phyloP scores from a whole-genome alignment of 2,329 filamentous ascomycete species.

The Clarireedia sp. region DNA sequence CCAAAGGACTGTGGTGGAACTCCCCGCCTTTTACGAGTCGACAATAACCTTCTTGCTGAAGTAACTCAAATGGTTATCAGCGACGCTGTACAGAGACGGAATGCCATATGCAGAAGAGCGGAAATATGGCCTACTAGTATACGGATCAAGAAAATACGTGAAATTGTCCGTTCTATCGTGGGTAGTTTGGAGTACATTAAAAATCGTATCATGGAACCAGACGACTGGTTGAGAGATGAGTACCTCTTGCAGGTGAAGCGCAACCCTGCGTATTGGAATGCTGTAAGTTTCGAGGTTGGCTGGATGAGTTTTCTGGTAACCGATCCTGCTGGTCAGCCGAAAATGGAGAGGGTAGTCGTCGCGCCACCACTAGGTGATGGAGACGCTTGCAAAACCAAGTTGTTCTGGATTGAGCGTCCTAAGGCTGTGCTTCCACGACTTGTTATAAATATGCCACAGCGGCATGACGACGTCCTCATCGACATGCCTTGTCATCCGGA shows the following conservation, averaged over 20 bases:
- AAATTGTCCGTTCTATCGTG: too few species aligned
- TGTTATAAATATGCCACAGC: too few species aligned
- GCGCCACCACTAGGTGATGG: not conserved
- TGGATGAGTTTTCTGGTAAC: not conserved
- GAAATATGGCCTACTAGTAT: too few species aligned
- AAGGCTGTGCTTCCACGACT: not conserved
- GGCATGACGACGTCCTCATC: rapidly evolving
- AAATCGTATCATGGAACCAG: too few species aligned
- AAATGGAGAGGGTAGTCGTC: not conserved
- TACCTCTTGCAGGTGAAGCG: not conserved
- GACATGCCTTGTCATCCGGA: not conserved
- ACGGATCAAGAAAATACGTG: too few species aligned
- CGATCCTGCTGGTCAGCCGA: too few species aligned
- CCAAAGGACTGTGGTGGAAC: not conserved
- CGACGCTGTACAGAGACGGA: not conserved
- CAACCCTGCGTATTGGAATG: not conserved
- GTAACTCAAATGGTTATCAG: not conserved
- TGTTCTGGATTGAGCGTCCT: not conserved
- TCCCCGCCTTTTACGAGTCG: not conserved
- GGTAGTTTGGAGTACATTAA: too few species aligned
- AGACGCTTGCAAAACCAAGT: not conserved
- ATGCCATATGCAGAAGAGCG: not conserved
- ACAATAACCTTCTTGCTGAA: not conserved
- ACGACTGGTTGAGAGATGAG: not conserved
- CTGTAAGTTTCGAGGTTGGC: not conserved